phyloP scores from a whole-genome alignment of 106 monocot genomes.

The Dendrobium huoshanense region DNA sequence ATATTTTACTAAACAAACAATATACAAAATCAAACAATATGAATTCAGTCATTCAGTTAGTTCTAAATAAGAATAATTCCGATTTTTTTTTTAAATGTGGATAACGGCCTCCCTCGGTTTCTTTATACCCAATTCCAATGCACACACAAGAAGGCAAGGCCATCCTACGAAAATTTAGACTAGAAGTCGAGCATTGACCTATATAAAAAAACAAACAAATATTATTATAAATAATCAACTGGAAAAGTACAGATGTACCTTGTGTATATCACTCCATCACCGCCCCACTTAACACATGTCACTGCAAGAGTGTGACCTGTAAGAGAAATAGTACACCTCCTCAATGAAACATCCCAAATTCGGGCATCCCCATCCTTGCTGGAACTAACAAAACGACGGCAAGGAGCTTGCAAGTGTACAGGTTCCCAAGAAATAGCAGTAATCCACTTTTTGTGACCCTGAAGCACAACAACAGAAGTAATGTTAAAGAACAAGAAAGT shows the following conservation, averaged over 20 bases:
- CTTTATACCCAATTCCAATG: not conserved
- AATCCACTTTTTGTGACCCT: constrained; percentile 99
- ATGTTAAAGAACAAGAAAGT: not conserved
- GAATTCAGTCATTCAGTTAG: not conserved
- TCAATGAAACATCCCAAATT: constrained; percentile 79
- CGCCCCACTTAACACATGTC: constrained; percentile 98
- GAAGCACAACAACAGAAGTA: constrained; percentile 1
- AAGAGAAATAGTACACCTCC: constrained; percentile 57
- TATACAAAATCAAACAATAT: not conserved
- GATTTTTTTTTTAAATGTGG: not conserved
- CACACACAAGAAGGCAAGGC: not conserved
- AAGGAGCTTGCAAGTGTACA: constrained; percentile 82
- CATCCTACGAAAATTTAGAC: not conserved
- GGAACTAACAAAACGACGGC: constrained; percentile 92
- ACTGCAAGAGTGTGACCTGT: constrained; percentile 83
- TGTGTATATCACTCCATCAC: constrained; percentile 91
- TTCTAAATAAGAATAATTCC: not conserved
- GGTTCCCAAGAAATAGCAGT: constrained; percentile 98
- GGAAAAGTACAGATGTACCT: constrained; percentile 32
- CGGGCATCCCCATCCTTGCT: constrained; percentile 99
- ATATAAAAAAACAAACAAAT: not conserved
- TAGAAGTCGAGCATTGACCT: not conserved
- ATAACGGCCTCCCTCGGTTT: not conserved
- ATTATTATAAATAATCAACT: not conserved
- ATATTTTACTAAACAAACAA: not conserved